These are phyloP conservation scores for Akanthomyces muscarius DNA, from an alignment of 2,329 filamentous ascomycete genomes.

Conservation along the genomic window DNA sequence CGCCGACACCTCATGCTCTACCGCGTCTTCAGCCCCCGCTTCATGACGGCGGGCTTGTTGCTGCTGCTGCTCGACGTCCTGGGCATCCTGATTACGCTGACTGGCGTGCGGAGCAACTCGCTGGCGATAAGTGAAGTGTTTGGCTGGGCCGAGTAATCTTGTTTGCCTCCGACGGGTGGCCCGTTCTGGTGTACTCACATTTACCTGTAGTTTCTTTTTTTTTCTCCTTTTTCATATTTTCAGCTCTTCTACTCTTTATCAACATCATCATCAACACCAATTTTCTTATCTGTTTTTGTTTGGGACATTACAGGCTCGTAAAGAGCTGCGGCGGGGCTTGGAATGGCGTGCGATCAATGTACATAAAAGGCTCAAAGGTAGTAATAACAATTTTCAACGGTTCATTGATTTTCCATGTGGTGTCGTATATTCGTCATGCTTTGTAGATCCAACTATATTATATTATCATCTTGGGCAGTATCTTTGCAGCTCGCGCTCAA, in stretches of 20 bases:
- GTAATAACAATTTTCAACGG: background rate
- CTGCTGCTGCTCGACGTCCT: conserved; percentile 76
- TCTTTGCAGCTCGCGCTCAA: background rate
- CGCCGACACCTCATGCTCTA: conserved; percentile 94
- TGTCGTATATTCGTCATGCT: background rate
- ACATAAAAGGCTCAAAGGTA: background rate
- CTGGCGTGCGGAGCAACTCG: conserved; percentile 71
- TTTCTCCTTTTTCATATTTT: background rate
- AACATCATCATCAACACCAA: background rate
- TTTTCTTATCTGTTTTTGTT: background rate
- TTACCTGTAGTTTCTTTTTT: background rate
- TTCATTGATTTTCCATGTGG: background rate
- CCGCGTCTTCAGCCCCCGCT: conserved; percentile 85
- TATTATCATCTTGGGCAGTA: too few species aligned
- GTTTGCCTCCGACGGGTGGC: background rate
- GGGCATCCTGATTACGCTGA: conserved; percentile 64
- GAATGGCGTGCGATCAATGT: background rate
- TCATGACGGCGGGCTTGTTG: conserved; percentile 73
- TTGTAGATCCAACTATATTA: background rate
- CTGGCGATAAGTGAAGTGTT: conserved; percentile 82
- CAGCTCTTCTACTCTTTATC: background rate
- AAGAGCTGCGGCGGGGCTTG: background rate
- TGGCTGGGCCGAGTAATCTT: conserved; percentile 61
- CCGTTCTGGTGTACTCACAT: conserved; percentile 20
- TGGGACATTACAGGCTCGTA: background rate